Evolutionary conservation across 345 rosid genomes (phyloP), one percentile per base, ranked within the genome.

Genomic region (Eucalyptus camaldulensis): DNA sequence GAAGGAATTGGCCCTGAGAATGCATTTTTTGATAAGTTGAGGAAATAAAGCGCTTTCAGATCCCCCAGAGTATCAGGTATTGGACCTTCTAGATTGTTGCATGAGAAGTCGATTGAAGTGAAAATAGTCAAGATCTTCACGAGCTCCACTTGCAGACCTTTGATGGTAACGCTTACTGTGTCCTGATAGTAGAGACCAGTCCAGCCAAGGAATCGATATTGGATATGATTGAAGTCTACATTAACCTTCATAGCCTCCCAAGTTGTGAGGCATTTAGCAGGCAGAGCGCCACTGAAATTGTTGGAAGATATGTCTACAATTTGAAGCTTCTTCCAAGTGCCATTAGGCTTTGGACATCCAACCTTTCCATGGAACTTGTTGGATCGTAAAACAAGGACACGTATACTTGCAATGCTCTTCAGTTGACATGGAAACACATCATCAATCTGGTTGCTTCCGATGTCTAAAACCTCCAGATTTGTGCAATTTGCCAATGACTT

Each of bases 221-320:
- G 90, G n/a, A 89, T 47, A 86, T 86, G 90, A 62, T 15, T 33
- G 3, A 31, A 0, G 43, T 90, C 60, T 76, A 31, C 25, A 2
- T 86, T 86, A 67, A 10, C 0, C 86, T 89, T 86, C 89, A 89
- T 89, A 12, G 90, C 88, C 6, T 72, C 83, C 90, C 90, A 89
- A 13, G 37, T 87, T 22, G 31, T 0, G 21, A 89, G 88, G 33
- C 86, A 86, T 37, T 40, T 4, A 25, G 6, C 2, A 22, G 90
- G 93, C 4, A 93, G 10, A 2, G 0, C 4, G 8, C 92, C 90
- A 24, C 0, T 44, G 47, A 95, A 95, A 7, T 76, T 4, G 58
- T 95, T 95, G 3, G 72, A 27, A 4, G 96, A 91, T 44, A 95
- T 67, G 72, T 95, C 96, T 2, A 94, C 90, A 33, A 95, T 93